Evolutionary conservation across 2,329 filamentous ascomycete species (phyloP).

Genomic region (Coniochaeta hoffmannii): DNA sequence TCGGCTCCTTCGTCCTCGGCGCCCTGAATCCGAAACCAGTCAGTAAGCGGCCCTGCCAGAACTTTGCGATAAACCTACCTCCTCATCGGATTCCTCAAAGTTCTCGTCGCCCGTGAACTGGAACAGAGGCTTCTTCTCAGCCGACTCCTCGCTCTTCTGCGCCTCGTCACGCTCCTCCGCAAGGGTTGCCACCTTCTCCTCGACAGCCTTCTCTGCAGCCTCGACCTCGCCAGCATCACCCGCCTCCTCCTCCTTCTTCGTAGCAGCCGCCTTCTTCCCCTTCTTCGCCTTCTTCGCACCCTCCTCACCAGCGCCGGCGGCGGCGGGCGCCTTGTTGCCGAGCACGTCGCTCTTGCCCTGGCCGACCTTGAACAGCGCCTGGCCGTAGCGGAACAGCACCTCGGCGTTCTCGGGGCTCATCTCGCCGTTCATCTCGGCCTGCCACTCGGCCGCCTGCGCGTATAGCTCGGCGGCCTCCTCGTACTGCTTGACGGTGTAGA

Average conservation of each 20-base stretch:
- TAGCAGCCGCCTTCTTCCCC: slow-evolving; percentile 9
- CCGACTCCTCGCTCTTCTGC: slow-evolving; percentile 37
- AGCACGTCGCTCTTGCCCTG: slow-evolving; percentile 92
- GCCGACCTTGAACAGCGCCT: slow-evolving; percentile 87
- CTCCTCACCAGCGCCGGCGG: slow-evolving; percentile 24
- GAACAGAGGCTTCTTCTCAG: slow-evolving; percentile 69
- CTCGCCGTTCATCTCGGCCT: slow-evolving; percentile 88
- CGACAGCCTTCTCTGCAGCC: slow-evolving; percentile 27
- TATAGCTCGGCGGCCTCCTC: slow-evolving; percentile 80
- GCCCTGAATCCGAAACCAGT: slow-evolving; percentile 27
- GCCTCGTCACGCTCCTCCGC: slow-evolving; percentile 20
- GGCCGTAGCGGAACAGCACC: slow-evolving; percentile 88
- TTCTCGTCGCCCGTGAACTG: slow-evolving; percentile 94
- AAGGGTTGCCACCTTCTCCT: slow-evolving; percentile 9
- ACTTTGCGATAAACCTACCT: slow-evolving; percentile 26
- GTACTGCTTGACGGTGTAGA: slow-evolving; percentile 87
- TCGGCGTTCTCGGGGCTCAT: slow-evolving; percentile 87
- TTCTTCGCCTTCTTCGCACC: slow-evolving; percentile 26
- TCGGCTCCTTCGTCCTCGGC: slow-evolving; percentile 18
- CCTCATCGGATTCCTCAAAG: slow-evolving; percentile 76
- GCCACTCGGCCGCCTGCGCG: slow-evolving; percentile 80
- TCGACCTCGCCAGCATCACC: not conserved
- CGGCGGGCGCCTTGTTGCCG: slow-evolving; percentile 61
- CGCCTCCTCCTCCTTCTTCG: slow-evolving; percentile 22
- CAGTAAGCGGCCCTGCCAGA: not conserved